Evolutionary conservation across 176 grass and related monocot genomes (phyloP), one percentile per base, ranked within the genome.

Genomic region (Musa troglodytarum): DNA sequence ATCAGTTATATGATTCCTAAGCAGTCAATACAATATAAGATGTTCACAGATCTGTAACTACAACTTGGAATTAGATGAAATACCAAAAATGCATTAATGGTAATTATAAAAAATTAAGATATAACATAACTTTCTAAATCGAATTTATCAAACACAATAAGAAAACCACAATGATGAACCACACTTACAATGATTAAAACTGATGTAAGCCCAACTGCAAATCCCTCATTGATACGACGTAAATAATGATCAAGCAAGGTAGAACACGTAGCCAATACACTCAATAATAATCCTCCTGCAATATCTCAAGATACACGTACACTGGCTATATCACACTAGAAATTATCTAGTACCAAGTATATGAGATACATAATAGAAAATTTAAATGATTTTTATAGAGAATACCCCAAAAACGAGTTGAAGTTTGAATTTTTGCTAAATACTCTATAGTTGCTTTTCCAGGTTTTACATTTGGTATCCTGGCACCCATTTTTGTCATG

Each of bases 401-500:
- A 63, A 63, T 83, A 98, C 90, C 95, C 95, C 95, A 93, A 64
- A 98, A 98, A 28, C 95, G 95, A 22, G 95, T 98, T 14, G 95
- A 98, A 87, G 90, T 84, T 91, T 98, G 95, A 84, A 98, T 82
- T 78, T 89, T 98, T 74, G 86, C 91, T 49, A 98, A 89, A 83
- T 93, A 93, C 54, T 98, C 88, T 80, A 98, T 84, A 34, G 95
- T 98, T 76, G 90, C 95, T 82, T 76, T 91, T 69, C 95, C 90
- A 63, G 95, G 95, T 65, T 98, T 98, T 89, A 93, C 86, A 58
- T 80, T 87, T 57, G 95, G 95, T 78, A 93, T 86, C 79, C 95
- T 82, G 10, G 90, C 95, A 83, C 91, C 87, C 88, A 98, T 98
- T 78, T 87, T 98, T 82, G 89, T 93, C 80, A 98, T 86, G 81